A percentile compares a stretch with the other conserved stretches of the same genome.
Evolutionary conservation across 2,329 filamentous ascomycete species (phyloP).

Genomic region (Aspergillus clavatus): DNA sequence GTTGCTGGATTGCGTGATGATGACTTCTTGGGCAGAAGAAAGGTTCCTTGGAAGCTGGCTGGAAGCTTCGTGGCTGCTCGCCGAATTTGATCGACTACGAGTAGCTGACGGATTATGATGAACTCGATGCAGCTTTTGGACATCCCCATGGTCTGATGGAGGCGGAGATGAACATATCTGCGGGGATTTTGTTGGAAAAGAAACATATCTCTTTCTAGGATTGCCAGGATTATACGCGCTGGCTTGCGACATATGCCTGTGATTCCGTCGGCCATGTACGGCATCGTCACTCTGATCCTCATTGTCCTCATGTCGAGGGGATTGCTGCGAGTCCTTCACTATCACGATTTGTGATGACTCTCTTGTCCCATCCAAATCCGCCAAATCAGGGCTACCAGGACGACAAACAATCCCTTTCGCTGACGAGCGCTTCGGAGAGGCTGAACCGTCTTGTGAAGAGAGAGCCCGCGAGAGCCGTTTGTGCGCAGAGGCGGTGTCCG

Average conservation of each 20-base stretch:
- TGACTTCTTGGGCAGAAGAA: conserved; percentile 6
- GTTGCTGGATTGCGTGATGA: conserved; percentile 15
- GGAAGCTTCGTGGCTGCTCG: conserved; percentile 7
- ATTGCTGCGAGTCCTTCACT: conserved; percentile 36
- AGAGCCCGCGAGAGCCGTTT: conserved; percentile 37
- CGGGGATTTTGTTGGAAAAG: not conserved
- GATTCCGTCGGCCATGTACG: conserved; percentile 2
- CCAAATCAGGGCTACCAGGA: conserved; percentile 1
- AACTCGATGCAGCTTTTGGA: conserved; percentile 5
- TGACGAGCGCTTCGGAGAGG: not conserved
- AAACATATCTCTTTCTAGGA: not conserved
- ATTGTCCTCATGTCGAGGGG: conserved; percentile 18
- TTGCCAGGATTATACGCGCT: conserved; percentile 3
- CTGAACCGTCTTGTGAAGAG: conserved; percentile 22
- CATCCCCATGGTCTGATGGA: conserved; percentile 17
- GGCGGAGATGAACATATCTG: conserved; percentile 16
- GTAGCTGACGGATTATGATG: conserved; percentile 2
- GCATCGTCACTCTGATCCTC: conserved; percentile 1
- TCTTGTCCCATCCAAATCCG: conserved; percentile 7
- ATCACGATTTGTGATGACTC: conserved; percentile 31
- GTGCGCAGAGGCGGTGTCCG: conserved; percentile 32
- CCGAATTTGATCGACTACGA: conserved; percentile 7
- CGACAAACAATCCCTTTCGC: not conserved
- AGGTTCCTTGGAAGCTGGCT: conserved; percentile 6
- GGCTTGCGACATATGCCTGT: not conserved